phyloP scores from a whole-genome alignment of 352 stramenopile species.

The Phytophthora multivora region DNA sequence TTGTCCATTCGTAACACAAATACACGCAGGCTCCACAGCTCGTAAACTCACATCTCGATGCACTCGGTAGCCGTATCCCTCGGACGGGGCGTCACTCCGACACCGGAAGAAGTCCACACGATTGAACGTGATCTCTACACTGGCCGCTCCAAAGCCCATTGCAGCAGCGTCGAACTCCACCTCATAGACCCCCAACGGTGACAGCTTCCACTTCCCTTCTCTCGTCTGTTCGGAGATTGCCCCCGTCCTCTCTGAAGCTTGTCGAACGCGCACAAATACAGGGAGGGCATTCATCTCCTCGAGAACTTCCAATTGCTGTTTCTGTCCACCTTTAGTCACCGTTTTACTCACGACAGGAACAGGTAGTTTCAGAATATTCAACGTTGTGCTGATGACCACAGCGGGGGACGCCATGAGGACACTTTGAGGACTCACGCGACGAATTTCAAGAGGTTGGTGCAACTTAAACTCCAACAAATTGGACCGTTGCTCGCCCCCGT shows the following conservation, averaged over 20 bases:
- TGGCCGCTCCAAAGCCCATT: conserved; percentile 54
- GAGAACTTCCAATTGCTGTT: conserved; percentile 17
- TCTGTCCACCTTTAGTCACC: conserved; percentile 7
- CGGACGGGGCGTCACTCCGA: conserved; percentile 37
- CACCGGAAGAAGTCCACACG: conserved; percentile 51
- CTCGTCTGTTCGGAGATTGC: conserved; percentile 55
- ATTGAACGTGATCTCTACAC: conserved; percentile 66
- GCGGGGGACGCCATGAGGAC: conserved; percentile 58
- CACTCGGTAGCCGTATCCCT: conserved; percentile 55
- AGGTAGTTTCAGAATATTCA: conserved; percentile 66
- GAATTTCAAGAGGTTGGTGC: conserved; percentile 56
- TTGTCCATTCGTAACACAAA: conserved; percentile 63
- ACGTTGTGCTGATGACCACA: conserved; percentile 42
- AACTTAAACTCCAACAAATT: conserved; percentile 54
- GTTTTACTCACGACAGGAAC: conserved; percentile 8
- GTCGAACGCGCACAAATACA: conserved; percentile 60
- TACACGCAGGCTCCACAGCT: conserved; percentile 54
- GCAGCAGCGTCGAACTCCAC: conserved; percentile 63
- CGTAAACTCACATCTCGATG: conserved; percentile 50
- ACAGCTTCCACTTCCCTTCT: conserved; percentile 59
- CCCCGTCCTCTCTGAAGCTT: conserved; percentile 56
- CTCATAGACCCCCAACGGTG: conserved; percentile 57
- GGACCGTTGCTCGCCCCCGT: conserved; percentile 53
- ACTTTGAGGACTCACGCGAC: conserved; percentile 58
- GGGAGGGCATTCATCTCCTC: conserved; percentile 52